phyloP scores from a whole-genome alignment of 352 stramenopile genomes.

The Phytopythium boreale region DNA sequence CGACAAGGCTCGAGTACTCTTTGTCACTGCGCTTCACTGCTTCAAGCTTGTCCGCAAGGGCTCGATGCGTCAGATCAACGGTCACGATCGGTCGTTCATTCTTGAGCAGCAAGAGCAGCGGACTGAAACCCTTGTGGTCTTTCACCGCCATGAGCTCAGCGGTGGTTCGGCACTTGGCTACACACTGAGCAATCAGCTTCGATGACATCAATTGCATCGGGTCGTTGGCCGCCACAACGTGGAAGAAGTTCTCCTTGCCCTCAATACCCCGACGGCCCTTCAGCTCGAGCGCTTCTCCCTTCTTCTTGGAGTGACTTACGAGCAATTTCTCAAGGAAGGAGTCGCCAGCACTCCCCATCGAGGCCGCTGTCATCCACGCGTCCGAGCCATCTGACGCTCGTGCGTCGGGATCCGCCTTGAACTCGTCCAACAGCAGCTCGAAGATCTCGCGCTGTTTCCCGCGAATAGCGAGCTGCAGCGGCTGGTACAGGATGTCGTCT shows the following conservation, averaged over 20 bases:
- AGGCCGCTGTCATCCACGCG: conserved; percentile 56
- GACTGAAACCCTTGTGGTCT: conserved; percentile 40
- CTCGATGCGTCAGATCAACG: conserved; percentile 10
- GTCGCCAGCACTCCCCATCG: conserved; percentile 28
- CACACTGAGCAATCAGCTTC: conserved; percentile 32
- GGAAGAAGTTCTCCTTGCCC: conserved; percentile 60
- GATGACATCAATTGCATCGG: conserved; percentile 18
- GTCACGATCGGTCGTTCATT: conserved; percentile 20
- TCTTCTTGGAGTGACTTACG: conserved; percentile 31
- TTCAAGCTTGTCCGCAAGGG: conserved; percentile 27
- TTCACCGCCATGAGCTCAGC: conserved; percentile 46
- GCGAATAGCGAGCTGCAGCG: conserved; percentile 58
- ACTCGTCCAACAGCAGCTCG: conserved; percentile 43
- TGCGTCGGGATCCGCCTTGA: conserved; percentile 31
- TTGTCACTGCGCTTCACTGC: conserved; percentile 29
- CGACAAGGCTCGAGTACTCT: conserved; percentile 42
- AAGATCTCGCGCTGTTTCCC: conserved; percentile 43
- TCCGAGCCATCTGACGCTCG: conserved; percentile 41
- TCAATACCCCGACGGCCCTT: conserved; percentile 12
- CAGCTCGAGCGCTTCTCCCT: conserved; percentile 29
- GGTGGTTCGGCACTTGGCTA: conserved; percentile 27
- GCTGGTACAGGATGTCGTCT: conserved; percentile 27
- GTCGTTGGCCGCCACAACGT: conserved; percentile 35
- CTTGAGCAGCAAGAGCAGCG: conserved; percentile 44
- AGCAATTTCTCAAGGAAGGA: conserved; percentile 51